These are phyloP conservation scores for Tolypocladium album DNA, from an alignment of 2,329 filamentous ascomycete species.

Conservation along the genomic window DNA sequence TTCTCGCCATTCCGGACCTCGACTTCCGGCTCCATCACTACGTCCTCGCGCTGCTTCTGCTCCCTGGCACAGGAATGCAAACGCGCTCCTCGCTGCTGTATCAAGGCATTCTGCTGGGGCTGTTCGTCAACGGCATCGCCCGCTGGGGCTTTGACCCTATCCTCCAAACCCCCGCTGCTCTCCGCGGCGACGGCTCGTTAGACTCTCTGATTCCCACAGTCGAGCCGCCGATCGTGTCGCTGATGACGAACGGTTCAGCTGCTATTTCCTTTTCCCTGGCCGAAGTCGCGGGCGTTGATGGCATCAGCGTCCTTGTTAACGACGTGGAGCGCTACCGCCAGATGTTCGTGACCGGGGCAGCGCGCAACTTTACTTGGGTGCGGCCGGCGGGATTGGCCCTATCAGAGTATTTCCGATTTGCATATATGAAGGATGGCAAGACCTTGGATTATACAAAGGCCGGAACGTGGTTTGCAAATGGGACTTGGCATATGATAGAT, in stretches of 20 bases:
- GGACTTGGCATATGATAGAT: conserved; percentile 41
- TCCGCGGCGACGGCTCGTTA: conserved; percentile 58
- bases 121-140: conserved; percentile 90
- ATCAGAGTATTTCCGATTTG: conserved; percentile 71
- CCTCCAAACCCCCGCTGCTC: conserved; percentile 65
- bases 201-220: conserved; percentile 51
- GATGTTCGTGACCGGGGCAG: conserved; percentile 49
- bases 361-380: conserved; percentile 46
- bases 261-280: conserved; percentile 54
- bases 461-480: conserved; percentile 54
- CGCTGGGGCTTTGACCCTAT: conserved; percentile 89
- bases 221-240: conserved; percentile 35
- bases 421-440: conserved; percentile 54
- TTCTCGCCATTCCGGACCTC: conserved; percentile 63
- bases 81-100: conserved; percentile 77
- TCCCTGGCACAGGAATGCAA: conserved; percentile 82
- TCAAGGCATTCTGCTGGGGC: conserved; percentile 77
- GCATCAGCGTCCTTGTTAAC: conserved; percentile 74
- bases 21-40: conserved; percentile 91
- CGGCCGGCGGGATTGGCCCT: conserved; percentile 31
- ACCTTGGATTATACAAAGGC: conserved; percentile 67
- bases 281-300: conserved; percentile 43
- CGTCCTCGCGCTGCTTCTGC: conserved; percentile 72
- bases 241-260: conserved; percentile 32
- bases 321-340: conserved; percentile 73